Evolutionary conservation across 257 asterid species (phyloP).

Genomic region (Nicotiana tabacum): DNA sequence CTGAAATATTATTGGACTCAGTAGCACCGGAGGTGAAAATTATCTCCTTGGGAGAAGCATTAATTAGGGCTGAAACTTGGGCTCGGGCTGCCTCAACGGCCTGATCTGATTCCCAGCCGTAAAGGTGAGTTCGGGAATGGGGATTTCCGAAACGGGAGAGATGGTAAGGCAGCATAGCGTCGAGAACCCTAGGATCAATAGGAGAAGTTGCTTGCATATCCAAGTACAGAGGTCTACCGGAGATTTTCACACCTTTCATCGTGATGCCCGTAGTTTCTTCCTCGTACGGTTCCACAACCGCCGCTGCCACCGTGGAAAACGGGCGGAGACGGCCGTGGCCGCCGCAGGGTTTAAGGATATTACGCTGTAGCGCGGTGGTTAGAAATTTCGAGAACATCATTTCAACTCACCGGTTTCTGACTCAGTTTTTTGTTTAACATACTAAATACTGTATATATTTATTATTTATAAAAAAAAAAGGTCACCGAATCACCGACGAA

Average conservation of each 20-base stretch:
- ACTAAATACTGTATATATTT: too few species aligned
- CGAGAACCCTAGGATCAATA: conserved; percentile 89
- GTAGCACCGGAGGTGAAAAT: conserved; percentile 98
- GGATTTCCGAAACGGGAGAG: conserved; percentile 87
- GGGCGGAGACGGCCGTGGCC: conserved; percentile 16
- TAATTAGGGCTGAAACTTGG: conserved; percentile 58
- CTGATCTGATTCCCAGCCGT: conserved; percentile 97
- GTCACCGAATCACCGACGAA: background rate
- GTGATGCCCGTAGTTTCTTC: conserved; percentile 50
- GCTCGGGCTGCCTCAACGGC: conserved; percentile 76
- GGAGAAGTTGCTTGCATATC: conserved; percentile 99
- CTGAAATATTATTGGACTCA: conserved; percentile 81
- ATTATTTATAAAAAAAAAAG: background rate
- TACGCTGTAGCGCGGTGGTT: conserved; percentile 53
- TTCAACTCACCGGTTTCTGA: background rate
- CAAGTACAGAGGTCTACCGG: conserved; percentile 92
- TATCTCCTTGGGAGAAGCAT: conserved; percentile 88
- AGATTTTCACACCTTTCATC: conserved; percentile 84
- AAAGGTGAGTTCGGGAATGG: conserved; percentile 89
- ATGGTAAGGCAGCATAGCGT: conserved; percentile 83
- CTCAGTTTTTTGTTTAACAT: background rate
- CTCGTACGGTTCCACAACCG: conserved; percentile 41
- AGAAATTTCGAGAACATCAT: conserved; percentile 59
- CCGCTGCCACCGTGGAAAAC: conserved; percentile 45
- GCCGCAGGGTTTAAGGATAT: conserved; percentile 20